Percentiles rank a stretch among this genome's conserved stretches.
Conservation (phyloP, 805 yeast genomes). For the Saccharomycopsis guyanensis region DNA sequence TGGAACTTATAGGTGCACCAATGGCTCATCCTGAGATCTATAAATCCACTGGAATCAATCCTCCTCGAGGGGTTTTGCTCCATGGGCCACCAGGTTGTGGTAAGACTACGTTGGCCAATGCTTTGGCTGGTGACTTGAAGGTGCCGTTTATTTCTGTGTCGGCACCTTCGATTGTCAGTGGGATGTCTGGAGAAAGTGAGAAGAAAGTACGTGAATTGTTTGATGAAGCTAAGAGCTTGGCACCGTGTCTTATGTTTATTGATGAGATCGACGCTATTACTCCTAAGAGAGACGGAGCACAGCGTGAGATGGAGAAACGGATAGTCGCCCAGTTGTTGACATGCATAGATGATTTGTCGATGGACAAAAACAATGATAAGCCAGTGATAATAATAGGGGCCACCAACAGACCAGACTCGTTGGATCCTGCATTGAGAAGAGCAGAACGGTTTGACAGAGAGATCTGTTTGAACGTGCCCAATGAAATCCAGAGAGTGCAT, state of each 20-base stretch:
- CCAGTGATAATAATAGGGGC: slow-evolving; percentile 96
- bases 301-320: slow-evolving; percentile 95
- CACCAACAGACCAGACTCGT: slow-evolving; percentile 91
- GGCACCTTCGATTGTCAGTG: slow-evolving; percentile 95
- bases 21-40: slow-evolving; percentile 91
- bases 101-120: slow-evolving; percentile 92
- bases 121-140: slow-evolving; percentile 88
- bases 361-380: slow-evolving; percentile 84
- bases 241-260: slow-evolving; percentile 88
- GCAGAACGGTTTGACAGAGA: slow-evolving; percentile 97
- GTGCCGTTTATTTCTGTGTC: slow-evolving; percentile 88
- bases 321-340: slow-evolving; percentile 94
- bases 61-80: slow-evolving; percentile 87
- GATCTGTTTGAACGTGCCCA: slow-evolving; percentile 91
- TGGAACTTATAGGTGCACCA: slow-evolving; percentile 90
- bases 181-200: slow-evolving; percentile 99
- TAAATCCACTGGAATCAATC: slow-evolving; percentile 80
- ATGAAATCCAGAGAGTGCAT: slow-evolving; percentile 68
- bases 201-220: slow-evolving; percentile 88
- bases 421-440: slow-evolving; percentile 90
- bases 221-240: slow-evolving; percentile 82
- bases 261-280: slow-evolving; percentile 96
- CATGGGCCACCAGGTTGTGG: slow-evolving; percentile 99
- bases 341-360: slow-evolving; percentile 84
- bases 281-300: slow-evolving; percentile 97